These are phyloP conservation scores for Suillus spraguei DNA, from an alignment of 768 basidiomycete species.

Conservation along the genomic window DNA sequence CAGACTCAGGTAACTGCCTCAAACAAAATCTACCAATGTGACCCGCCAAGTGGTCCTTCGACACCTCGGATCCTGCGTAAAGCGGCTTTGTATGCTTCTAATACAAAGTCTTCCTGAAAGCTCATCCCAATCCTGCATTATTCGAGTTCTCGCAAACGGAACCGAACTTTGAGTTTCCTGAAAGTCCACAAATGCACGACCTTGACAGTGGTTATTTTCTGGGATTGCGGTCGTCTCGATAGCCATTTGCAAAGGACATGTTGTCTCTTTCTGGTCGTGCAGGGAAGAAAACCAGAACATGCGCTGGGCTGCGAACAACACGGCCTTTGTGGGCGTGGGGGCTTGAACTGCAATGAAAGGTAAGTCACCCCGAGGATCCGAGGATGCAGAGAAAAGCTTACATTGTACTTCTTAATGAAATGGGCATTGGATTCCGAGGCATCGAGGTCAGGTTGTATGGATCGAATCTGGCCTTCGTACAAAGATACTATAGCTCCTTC, in stretches of 20 bases:
- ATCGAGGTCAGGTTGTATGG: constrained; percentile 30
- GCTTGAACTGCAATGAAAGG: constrained; percentile 19
- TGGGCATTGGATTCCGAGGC: constrained; percentile 17
- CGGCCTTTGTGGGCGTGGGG: constrained; percentile 21
- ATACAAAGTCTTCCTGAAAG: constrained; percentile 31
- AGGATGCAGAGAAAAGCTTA: constrained; percentile 9
- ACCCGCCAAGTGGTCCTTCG: constrained; percentile 25
- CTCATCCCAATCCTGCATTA: constrained; percentile 36
- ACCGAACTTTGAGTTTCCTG: constrained; percentile 15
- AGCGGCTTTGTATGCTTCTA: constrained; percentile 24
- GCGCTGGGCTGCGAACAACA: constrained; percentile 30
- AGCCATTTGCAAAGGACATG: not conserved
- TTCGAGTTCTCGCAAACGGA: constrained; percentile 3
- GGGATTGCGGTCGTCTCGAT: not conserved
- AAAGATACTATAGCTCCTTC: constrained; percentile 29
- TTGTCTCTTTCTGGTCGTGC: constrained; percentile 7
- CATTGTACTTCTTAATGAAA: constrained; percentile 22
- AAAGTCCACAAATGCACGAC: constrained; percentile 25
- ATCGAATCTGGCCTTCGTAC: constrained; percentile 28
- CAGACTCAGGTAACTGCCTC: not conserved
- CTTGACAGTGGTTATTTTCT: constrained; percentile 17
- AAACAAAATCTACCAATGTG: constrained; percentile 16
- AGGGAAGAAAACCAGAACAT: constrained; percentile 32
- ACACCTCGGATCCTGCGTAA: constrained; percentile 27
- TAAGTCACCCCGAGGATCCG: not conserved